A percentile compares a stretch with the other conserved stretches of the same genome.
These are phyloP conservation scores for Colletotrichum sp. DNA, from an alignment of 2,329 filamentous ascomycete genomes.

Conservation along the genomic window DNA sequence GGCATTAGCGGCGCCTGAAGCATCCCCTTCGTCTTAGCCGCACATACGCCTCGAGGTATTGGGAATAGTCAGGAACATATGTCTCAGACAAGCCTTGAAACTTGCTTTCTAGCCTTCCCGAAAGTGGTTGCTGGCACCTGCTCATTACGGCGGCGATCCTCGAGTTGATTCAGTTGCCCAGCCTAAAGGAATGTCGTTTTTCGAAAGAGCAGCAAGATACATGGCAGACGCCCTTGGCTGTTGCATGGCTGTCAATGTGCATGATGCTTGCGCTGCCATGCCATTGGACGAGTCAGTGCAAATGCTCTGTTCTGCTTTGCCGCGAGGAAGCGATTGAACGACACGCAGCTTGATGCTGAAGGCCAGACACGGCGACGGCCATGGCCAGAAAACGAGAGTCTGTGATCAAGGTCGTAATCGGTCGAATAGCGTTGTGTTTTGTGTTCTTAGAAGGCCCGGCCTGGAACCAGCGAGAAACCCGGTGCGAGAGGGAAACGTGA, in stretches of 20 bases:
- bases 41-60: constrained; percentile 11
- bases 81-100: constrained; percentile 18
- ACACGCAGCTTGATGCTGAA: not conserved
- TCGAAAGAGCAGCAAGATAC: not conserved
- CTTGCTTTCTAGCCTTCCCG: constrained; percentile 7
- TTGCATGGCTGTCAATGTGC: constrained; percentile 5
- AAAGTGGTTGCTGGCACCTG: not conserved
- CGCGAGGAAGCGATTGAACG: not conserved
- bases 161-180: not conserved
- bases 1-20: not conserved
- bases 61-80: constrained; percentile 21
- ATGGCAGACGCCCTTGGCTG: not conserved
- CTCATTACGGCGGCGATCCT: not conserved
- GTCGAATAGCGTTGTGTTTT: not conserved
- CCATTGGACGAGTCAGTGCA: constrained; percentile 6
- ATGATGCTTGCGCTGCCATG: not conserved
- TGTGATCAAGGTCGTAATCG: constrained; percentile 1
- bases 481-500: not conserved
- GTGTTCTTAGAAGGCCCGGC: not conserved
- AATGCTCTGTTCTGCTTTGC: not conserved
- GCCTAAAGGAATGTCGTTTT: not conserved
- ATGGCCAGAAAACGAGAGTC: not conserved
- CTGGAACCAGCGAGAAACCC: not conserved
- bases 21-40: not conserved
- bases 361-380: not conserved